Base-by-base conservation (phyloP, 2,329 filamentous ascomycete genomes). In the Monilinia vaccinii-corymbosi region DNA sequence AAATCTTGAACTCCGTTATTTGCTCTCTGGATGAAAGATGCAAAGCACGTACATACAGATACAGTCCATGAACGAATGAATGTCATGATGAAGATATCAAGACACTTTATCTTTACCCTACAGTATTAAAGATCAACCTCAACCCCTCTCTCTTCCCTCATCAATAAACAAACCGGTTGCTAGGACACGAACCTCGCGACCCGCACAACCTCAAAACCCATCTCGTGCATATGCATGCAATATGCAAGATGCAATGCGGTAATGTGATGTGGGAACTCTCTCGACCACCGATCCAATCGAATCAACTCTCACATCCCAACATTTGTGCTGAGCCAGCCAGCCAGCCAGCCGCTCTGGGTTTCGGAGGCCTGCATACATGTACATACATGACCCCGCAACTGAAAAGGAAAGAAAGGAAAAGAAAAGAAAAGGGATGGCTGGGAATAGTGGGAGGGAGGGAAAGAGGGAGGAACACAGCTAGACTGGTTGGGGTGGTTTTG, bases 361-460 rank as follows among this genome's bases (percentile, higher is more conserved):
- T 44, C 50, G 38, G 50, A 32, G 50, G 50, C 50, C 28, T 42
- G 50, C 36, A 53, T 42, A 44, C 23, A 47, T n/a, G 25, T 16
- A 9, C 16, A 45, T 40, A 40, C 36, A 16, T 16, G 13, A 53
- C 38, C 50, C 50, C 36, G 50, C 50, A 36, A 51, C 48, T 50
- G 0, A 23, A 14, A 23, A n/a, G 23, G 9, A 46, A 16, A 28
- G 9, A 23, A 10, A 47, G 8, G 21, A 9, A 21, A 3, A 16
- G 2, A 32, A 42, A 53, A 53, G 21, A 51, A 51, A n/a, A n/a
- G n/a, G n/a, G 50, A 53, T 53, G 50, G 50, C 50, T 42, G 50
- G 50, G n/a, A 44, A 53, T 53, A 38, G 25, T 53, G 50, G 25
- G 50, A 21, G 7, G 50, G n/a, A n/a, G n/a, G n/a, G n/a, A n/a